Conservation (phyloP, 441 rosid species). For the Daphne laureola region DNA sequence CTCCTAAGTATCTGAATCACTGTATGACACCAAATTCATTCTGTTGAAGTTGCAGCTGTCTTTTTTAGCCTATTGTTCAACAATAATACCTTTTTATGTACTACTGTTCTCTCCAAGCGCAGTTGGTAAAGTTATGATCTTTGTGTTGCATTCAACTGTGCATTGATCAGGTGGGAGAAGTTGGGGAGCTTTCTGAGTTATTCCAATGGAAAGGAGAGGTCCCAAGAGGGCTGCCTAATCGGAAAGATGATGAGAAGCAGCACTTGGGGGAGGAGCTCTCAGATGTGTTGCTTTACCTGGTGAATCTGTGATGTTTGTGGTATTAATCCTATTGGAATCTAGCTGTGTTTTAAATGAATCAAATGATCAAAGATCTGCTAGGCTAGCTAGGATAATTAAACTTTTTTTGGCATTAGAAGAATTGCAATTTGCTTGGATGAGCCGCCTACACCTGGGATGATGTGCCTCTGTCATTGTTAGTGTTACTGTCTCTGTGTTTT, state of each 20-base stretch:
- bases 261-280: constrained; percentile 34
- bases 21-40: neutral
- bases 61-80: neutral
- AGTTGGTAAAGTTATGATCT: neutral
- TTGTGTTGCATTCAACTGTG: neutral
- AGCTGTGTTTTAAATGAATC: too few relatives aligned
- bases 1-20: too few relatives aligned
- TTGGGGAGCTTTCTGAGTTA: constrained; percentile 32
- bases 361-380: too few relatives aligned
- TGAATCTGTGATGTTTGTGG: constrained; percentile 30
- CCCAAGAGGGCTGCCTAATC: constrained; percentile 26
- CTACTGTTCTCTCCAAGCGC: too few relatives aligned
- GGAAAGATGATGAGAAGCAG: constrained; percentile 27
- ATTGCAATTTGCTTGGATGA: too few relatives aligned
- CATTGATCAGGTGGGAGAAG: constrained; percentile 24
- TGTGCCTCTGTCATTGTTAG: too few relatives aligned
- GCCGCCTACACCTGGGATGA: too few relatives aligned
- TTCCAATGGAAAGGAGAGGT: constrained; percentile 41
- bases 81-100: neutral
- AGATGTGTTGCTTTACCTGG: constrained; percentile 31
- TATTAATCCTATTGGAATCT: constrained; percentile 3
- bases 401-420: too few relatives aligned
- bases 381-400: too few relatives aligned
- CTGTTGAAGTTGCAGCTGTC: too few relatives aligned
- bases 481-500: too few relatives aligned